These are phyloP conservation scores for Triadica sebifera DNA, from an alignment of 345 rosid species.

Conservation along the genomic window DNA sequence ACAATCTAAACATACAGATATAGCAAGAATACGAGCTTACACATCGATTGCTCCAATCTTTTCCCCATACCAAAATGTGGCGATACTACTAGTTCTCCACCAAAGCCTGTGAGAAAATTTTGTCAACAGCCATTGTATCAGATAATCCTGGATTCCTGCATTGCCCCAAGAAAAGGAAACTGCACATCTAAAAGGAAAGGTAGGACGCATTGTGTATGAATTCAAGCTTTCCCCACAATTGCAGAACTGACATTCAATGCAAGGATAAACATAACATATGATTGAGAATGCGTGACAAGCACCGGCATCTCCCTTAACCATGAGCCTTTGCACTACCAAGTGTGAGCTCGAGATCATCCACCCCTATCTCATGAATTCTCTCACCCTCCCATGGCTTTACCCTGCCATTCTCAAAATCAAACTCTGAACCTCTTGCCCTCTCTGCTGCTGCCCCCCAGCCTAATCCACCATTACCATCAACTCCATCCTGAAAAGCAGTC, in stretches of 20 bases:
- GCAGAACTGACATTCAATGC: not conserved
- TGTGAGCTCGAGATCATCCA: constrained; percentile 97
- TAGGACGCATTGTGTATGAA: not conserved
- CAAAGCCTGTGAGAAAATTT: constrained; percentile 12
- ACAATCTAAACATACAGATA: constrained; percentile 16
- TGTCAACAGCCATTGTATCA: not conserved
- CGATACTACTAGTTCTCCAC: constrained; percentile 1
- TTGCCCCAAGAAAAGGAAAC: constrained; percentile 14
- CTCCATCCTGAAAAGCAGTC: constrained; percentile 32
- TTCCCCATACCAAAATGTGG: constrained; percentile 8
- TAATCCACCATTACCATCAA: constrained; percentile 30
- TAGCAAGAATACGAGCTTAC: constrained; percentile 10
- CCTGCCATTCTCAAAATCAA: constrained; percentile 69
- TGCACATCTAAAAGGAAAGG: constrained; percentile 29
- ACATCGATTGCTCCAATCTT: constrained; percentile 11
- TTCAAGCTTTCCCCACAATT: not conserved
- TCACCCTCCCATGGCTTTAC: constrained; percentile 99
- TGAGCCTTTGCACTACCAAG: constrained; percentile 74
- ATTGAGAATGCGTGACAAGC: constrained; percentile 18
- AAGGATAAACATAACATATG: not conserved
- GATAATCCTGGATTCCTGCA: constrained; percentile 9
- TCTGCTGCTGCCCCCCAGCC: constrained; percentile 48
- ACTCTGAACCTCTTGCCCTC: constrained; percentile 63
- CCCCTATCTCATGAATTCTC: constrained; percentile 89
- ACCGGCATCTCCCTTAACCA: constrained; percentile 27